Percentiles rank a stretch among this genome's conserved stretches.
These are phyloP conservation scores for Gracilaria gracilis DNA, from an alignment of 23 red algal genomes.

Conservation along the genomic window DNA sequence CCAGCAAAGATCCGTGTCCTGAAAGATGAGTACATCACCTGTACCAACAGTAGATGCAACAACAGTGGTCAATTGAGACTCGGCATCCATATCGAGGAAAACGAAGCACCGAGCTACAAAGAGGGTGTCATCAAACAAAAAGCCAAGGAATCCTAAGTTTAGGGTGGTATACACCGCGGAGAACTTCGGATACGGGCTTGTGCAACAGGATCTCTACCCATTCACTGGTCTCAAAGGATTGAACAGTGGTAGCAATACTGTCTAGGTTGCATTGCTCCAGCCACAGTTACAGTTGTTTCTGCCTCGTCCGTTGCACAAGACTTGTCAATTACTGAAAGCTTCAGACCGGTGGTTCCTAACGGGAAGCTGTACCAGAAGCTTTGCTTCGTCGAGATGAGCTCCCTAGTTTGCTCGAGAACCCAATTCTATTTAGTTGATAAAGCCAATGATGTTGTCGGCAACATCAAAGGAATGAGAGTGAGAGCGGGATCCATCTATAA, in stretches of 20 bases:
- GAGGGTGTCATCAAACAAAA: constrained; percentile 30
- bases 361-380: constrained; percentile 63
- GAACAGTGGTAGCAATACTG: constrained; percentile 75
- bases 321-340: constrained; percentile 60
- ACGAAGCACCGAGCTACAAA: constrained; percentile 63
- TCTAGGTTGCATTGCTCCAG: constrained; percentile 60
- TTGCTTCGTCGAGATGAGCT: constrained; percentile 56
- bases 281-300: constrained; percentile 69
- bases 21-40: constrained; percentile 45
- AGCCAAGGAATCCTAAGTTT: constrained; percentile 28
- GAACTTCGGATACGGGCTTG: constrained; percentile 29
- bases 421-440: constrained; percentile 65
- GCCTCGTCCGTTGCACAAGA: constrained; percentile 50
- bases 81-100: constrained; percentile 50
- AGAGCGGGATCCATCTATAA: constrained; percentile 32
- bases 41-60: constrained; percentile 19
- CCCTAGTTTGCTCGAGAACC: constrained; percentile 59
- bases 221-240: not conserved
- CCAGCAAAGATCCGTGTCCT: constrained; percentile 57
- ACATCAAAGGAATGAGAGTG: constrained; percentile 74
- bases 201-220: constrained; percentile 18
- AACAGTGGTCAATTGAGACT: constrained; percentile 16
- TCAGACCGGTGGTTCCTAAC: constrained; percentile 64
- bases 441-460: constrained; percentile 40
- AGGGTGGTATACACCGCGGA: constrained; percentile 26